Evolutionary conservation across 2,329 filamentous ascomycete genomes (phyloP).

Genomic region (Trichocomaceae sp.): DNA sequence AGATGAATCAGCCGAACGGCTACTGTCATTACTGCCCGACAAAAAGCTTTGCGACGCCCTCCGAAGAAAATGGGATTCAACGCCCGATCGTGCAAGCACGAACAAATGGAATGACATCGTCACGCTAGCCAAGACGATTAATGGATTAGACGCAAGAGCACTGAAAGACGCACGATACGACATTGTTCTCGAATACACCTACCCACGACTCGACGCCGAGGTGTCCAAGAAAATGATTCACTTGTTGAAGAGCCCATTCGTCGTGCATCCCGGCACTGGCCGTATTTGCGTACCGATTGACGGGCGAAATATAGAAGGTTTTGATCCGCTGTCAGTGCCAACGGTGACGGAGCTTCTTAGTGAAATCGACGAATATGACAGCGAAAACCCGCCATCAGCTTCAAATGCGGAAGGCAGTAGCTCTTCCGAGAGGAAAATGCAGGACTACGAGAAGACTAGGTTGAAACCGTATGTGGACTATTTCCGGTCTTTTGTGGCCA

Average conservation of each 20-base stretch:
- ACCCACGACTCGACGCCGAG: slow-evolving; percentile 91
- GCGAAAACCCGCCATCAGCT: slow-evolving; percentile 34
- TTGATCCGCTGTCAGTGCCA: slow-evolving; percentile 82
- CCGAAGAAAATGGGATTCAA: slow-evolving; percentile 82
- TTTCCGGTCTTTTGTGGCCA: slow-evolving; percentile 74
- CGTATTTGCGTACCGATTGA: slow-evolving; percentile 95
- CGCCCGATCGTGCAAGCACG: slow-evolving; percentile 66
- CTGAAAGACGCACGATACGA: slow-evolving; percentile 90
- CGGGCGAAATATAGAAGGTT: slow-evolving; percentile 62
- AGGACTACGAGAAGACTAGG: slow-evolving; percentile 96
- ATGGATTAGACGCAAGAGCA: slow-evolving; percentile 63
- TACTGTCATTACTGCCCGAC: slow-evolving; percentile 82
- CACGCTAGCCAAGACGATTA: slow-evolving; percentile 68
- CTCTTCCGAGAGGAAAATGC: slow-evolving; percentile 44
- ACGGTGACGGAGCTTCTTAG: slow-evolving; percentile 73
- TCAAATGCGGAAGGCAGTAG: slow-evolving; percentile 35
- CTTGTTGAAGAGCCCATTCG: slow-evolving; percentile 93
- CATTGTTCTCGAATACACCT: slow-evolving; percentile 94
- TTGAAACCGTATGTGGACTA: slow-evolving; percentile 87
- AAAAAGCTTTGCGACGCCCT: slow-evolving; percentile 68
- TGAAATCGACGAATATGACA: slow-evolving; percentile 80
- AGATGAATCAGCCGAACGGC: slow-evolving; percentile 63
- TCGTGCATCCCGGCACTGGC: slow-evolving; percentile 90
- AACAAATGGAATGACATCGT: slow-evolving; percentile 96
- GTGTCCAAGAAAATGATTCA: slow-evolving; percentile 98